These are phyloP conservation scores for Chaetomium strumarium DNA, from an alignment of 2,329 filamentous ascomycete species.

Conservation along the genomic window DNA sequence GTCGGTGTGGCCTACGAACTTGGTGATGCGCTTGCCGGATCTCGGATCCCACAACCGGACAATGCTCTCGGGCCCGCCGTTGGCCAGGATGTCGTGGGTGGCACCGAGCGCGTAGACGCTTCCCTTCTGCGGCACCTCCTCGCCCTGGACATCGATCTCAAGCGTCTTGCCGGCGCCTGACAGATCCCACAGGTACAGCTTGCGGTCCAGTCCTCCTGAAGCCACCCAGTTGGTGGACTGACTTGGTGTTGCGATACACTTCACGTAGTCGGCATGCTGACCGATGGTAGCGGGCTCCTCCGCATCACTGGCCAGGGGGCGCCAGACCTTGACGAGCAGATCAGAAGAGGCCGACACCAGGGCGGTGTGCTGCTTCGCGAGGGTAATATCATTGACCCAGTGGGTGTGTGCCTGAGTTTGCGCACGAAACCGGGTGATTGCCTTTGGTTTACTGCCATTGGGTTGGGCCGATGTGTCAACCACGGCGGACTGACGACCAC, in stretches of 20 bases:
- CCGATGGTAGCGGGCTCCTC: constrained; percentile 75
- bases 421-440: constrained; percentile 52
- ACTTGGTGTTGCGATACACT: constrained; percentile 75
- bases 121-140: constrained; percentile 82
- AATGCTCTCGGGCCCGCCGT: constrained; percentile 88
- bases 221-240: constrained; percentile 72
- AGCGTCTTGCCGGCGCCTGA: constrained; percentile 80
- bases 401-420: constrained; percentile 77
- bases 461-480: constrained; percentile 22
- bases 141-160: constrained; percentile 77
- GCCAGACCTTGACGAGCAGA: constrained; percentile 87
- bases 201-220: constrained; percentile 86
- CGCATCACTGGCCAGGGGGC: constrained; percentile 62
- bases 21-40: constrained; percentile 84
- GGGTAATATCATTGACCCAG: constrained; percentile 90
- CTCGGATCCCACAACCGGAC: constrained; percentile 88
- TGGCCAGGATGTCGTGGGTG: constrained; percentile 75
- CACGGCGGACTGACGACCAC: constrained; percentile 27
- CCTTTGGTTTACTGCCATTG: constrained; percentile 34
- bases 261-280: constrained; percentile 92
- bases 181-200: constrained; percentile 90
- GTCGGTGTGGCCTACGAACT: constrained; percentile 94
- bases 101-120: constrained; percentile 89
- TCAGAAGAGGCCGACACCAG: constrained; percentile 91
- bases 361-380: constrained; percentile 70